phyloP scores from a whole-genome alignment of 306 rosid species.

The Casuarina cunninghamiana region DNA sequence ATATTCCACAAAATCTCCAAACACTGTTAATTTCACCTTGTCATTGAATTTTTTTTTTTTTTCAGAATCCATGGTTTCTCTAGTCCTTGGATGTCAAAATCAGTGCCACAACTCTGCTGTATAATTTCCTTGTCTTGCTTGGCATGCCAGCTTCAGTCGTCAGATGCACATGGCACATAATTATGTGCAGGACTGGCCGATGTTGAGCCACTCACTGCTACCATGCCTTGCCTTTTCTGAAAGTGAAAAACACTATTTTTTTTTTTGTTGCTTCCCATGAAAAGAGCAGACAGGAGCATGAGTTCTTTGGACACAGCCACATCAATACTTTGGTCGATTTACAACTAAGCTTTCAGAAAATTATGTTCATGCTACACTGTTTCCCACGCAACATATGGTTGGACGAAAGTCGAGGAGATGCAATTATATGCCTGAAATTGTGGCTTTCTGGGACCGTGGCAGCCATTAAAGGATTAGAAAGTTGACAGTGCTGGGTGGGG shows the following conservation, averaged over 20 bases:
- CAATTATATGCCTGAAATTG: not conserved
- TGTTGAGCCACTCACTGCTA: slow-evolving; percentile 5
- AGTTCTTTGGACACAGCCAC: too few relatives aligned
- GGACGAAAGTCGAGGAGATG: not conserved
- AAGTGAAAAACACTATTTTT: not conserved
- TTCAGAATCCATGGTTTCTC: slow-evolving; percentile 4
- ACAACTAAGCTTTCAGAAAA: not conserved
- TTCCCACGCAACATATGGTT: too few relatives aligned
- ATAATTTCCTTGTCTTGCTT: not conserved
- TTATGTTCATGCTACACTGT: not conserved
- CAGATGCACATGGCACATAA: slow-evolving; percentile 38
- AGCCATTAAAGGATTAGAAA: not conserved
- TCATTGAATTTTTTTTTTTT: not conserved
- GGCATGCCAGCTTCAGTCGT: slow-evolving; percentile 33
- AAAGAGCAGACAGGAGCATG: not conserved
- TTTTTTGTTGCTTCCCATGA: not conserved
- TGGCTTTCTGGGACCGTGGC: not conserved
- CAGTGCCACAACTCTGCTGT: slow-evolving; percentile 7
- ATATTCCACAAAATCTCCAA: too few relatives aligned
- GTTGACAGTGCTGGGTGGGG: too few relatives aligned
- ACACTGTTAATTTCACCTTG: too few relatives aligned
- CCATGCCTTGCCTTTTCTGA: slow-evolving; percentile 11
- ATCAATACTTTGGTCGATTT: not conserved
- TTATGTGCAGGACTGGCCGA: not conserved
- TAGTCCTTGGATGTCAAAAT: slow-evolving; percentile 19